A percentile compares a stretch with the other conserved stretches of the same genome.
Conservation (phyloP, 164 flowering plant genomes). For the Aristolochia contorta region DNA sequence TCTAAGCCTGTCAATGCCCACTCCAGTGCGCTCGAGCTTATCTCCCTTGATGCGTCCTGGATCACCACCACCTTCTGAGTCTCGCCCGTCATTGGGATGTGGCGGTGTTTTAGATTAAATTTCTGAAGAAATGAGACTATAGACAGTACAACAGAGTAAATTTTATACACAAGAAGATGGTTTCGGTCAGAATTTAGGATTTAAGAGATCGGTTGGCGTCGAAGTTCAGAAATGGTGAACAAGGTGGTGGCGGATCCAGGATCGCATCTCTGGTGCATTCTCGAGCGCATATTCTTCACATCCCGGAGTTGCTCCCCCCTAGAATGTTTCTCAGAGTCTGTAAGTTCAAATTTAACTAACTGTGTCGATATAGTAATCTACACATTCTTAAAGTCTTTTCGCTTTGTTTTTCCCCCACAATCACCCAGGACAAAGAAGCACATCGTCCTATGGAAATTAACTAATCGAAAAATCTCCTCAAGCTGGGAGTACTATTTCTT, state of each 20-base stretch:
- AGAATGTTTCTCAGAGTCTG: too few species aligned
- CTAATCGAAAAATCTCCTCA: constrained; percentile 3
- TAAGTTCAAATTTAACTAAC: too few species aligned
- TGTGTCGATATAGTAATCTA: too few species aligned
- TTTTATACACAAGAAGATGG: too few species aligned
- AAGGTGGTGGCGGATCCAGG: not conserved
- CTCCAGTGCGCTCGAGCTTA: constrained; percentile 29
- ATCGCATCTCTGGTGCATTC: not conserved
- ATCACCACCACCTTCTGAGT: constrained; percentile 45
- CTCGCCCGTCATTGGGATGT: too few species aligned
- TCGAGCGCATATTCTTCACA: not conserved
- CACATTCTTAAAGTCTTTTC: not conserved
- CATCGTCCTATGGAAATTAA: constrained; percentile 5
- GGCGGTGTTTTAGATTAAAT: too few species aligned
- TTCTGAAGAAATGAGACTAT: too few species aligned
- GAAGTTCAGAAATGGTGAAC: not conserved
- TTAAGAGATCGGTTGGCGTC: too few species aligned
- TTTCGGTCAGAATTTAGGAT: too few species aligned
- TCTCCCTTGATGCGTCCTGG: constrained; percentile 44
- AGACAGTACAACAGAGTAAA: too few species aligned
- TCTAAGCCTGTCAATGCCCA: constrained; percentile 26
- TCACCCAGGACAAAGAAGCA: not conserved
- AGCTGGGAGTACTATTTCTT: constrained; percentile 16
- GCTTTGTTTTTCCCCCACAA: not conserved
- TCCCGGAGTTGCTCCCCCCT: not conserved